These are phyloP conservation scores for Aspergillus pseudoglaucus DNA, from an alignment of 2,329 filamentous ascomycete genomes.

Conservation along the genomic window DNA sequence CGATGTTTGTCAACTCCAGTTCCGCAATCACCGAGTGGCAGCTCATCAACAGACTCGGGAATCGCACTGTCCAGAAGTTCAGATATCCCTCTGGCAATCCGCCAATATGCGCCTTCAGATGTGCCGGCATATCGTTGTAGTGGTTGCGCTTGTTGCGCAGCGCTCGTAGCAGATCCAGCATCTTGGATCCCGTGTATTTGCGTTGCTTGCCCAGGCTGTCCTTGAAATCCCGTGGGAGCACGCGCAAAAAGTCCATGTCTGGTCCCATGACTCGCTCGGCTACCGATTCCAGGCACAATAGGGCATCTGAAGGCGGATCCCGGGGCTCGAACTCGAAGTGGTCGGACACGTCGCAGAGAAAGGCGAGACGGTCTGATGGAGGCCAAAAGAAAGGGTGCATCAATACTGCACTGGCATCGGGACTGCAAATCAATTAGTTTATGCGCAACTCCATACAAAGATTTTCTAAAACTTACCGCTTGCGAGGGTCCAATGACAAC, in stretches of 20 bases:
- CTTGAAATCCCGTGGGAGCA: constrained; percentile 73
- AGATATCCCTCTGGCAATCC: constrained; percentile 73
- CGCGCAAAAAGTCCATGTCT: constrained; percentile 68
- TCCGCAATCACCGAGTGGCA: constrained; percentile 71
- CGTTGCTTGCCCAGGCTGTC: constrained; percentile 88
- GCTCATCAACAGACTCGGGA: constrained; percentile 69
- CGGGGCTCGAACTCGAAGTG: constrained; percentile 90
- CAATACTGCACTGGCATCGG: constrained; percentile 72
- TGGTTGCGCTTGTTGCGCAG: constrained; percentile 96
- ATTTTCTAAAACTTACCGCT: constrained; percentile 36
- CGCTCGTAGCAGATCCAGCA: constrained; percentile 82
- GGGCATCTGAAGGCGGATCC: constrained; percentile 66
- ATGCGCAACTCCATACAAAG: neutral
- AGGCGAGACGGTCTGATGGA: constrained; percentile 77
- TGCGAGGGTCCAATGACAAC: constrained; percentile 60
- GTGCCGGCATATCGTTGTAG: constrained; percentile 89
- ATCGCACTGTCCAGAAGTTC: constrained; percentile 72
- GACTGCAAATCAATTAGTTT: constrained; percentile 32
- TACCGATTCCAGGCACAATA: constrained; percentile 53
- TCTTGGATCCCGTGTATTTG: constrained; percentile 78
- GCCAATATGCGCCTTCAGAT: constrained; percentile 67
- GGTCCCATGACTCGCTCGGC: constrained; percentile 42
- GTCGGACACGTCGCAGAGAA: constrained; percentile 94
- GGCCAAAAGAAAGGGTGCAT: constrained; percentile 97
- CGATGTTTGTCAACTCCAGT: constrained; percentile 48